phyloP scores from a whole-genome alignment of 148 eudicot genomes.

The Agrostemma githago region DNA sequence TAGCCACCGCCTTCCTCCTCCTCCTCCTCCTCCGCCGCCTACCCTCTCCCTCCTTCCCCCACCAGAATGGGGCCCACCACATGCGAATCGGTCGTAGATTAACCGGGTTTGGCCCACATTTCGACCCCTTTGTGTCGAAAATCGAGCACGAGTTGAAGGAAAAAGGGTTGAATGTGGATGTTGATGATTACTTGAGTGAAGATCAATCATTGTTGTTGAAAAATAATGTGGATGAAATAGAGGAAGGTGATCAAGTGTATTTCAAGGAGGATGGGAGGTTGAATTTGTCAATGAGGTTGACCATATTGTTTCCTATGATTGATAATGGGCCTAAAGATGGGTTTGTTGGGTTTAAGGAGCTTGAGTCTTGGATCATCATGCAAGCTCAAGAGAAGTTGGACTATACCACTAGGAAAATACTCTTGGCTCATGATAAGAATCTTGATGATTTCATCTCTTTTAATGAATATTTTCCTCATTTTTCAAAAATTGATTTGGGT shows the following conservation, averaged over 20 bases:
- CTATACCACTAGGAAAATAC: conserved; percentile 23
- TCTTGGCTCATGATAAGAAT: conserved; percentile 28
- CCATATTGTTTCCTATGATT: conserved; percentile 31
- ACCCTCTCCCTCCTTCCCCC: conserved; percentile 20
- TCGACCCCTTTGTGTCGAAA: conserved; percentile 34
- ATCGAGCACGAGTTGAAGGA: conserved; percentile 22
- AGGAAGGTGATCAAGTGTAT: conserved; percentile 17
- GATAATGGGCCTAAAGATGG: conserved; percentile 38
- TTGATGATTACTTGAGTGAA: background rate
- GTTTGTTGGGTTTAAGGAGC: conserved; percentile 34
- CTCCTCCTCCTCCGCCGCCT: conserved; percentile 20
- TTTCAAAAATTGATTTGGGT: conserved; percentile 31
- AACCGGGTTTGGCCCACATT: conserved; percentile 21
- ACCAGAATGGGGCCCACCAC: background rate
- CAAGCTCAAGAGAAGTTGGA: conserved; percentile 35
- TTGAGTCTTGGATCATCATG: conserved; percentile 37
- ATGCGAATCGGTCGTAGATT: conserved; percentile 23
- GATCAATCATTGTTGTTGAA: background rate
- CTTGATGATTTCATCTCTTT: conserved; percentile 35
- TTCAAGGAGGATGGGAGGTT: conserved; percentile 39
- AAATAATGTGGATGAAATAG: conserved; percentile 3
- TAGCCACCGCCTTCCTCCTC: conserved; percentile 37
- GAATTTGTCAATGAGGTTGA: conserved; percentile 37
- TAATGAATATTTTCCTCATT: conserved; percentile 31
- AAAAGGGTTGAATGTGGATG: conserved; percentile 6